Conservation (phyloP, 352 stramenopile species). For the Globisporangium solare region DNA sequence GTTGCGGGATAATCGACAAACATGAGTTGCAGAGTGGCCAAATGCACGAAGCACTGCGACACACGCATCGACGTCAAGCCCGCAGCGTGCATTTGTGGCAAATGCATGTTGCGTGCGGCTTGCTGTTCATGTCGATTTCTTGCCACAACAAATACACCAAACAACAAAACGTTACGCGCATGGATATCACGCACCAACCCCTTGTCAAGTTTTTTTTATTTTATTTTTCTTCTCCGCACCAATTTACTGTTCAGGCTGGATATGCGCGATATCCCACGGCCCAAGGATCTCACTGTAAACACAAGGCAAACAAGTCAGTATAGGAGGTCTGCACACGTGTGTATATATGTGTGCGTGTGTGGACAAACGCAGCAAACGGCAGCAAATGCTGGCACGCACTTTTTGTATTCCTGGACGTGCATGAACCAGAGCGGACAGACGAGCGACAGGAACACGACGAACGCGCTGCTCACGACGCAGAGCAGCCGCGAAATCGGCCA, state of each 20-base stretch:
- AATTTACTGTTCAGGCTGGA: constrained; percentile 53
- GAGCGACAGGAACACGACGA: constrained; percentile 81
- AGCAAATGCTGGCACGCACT: constrained; percentile 38
- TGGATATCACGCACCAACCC: too few species aligned
- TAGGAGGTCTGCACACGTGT: not conserved
- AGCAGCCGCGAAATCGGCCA: constrained; percentile 69
- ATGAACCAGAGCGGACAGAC: constrained; percentile 89
- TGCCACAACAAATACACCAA: too few species aligned
- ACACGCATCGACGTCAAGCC: too few species aligned
- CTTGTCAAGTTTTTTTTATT: constrained; percentile 4
- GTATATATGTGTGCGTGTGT: too few species aligned
- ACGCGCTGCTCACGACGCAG: constrained; percentile 52
- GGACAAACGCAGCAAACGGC: not conserved
- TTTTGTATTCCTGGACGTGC: constrained; percentile 89
- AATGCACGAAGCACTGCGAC: too few species aligned
- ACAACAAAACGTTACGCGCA: too few species aligned
- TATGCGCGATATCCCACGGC: constrained; percentile 89
- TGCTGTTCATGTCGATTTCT: too few species aligned
- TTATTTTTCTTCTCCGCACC: not conserved
- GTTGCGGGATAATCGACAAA: too few species aligned
- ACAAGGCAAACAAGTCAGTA: constrained; percentile 1
- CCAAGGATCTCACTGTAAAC: constrained; percentile 75
- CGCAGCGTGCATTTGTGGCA: too few species aligned
- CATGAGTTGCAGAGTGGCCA: too few species aligned
- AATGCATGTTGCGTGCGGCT: too few species aligned